Conservation (phyloP, 148 eudicot genomes). For the Polygonum aviculare region DNA sequence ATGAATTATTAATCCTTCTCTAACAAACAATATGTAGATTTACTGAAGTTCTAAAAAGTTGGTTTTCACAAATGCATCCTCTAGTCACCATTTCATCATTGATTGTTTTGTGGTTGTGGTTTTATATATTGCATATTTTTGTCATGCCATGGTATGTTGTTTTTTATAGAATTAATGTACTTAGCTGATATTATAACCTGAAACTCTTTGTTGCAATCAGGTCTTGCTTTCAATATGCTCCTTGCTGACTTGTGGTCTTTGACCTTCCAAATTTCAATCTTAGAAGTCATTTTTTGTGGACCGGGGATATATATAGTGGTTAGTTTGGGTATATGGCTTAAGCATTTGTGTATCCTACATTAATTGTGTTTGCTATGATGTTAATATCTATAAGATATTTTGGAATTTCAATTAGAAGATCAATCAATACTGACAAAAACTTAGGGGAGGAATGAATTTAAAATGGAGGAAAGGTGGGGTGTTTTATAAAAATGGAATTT, state of each 20-base stretch:
- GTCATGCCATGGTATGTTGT: neutral
- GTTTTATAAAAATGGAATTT: neutral
- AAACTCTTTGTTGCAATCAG: constrained; percentile 12
- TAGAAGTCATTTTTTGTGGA: no score
- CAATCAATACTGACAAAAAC: no score
- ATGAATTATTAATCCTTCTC: neutral
- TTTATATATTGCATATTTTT: neutral
- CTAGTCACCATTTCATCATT: neutral
- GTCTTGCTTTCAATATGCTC: constrained; percentile 37
- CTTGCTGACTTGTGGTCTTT: no score
- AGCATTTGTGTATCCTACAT: no score
- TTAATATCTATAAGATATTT: no score
- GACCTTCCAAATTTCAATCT: no score
- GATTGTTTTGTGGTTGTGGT: neutral
- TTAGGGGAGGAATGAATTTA: neutral
- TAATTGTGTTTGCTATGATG: no score
- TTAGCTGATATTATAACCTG: neutral
- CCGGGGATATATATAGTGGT: no score
- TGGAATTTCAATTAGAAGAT: no score
- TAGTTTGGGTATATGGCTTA: no score
- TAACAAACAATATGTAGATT: neutral
- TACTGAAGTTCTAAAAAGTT: neutral
- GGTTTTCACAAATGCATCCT: neutral
- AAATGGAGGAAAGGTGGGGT: neutral
- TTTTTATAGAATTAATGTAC: neutral